These are phyloP conservation scores for Teratosphaeria pseudoeucalypti DNA, from an alignment of 2,329 filamentous ascomycete species.

Conservation along the genomic window DNA sequence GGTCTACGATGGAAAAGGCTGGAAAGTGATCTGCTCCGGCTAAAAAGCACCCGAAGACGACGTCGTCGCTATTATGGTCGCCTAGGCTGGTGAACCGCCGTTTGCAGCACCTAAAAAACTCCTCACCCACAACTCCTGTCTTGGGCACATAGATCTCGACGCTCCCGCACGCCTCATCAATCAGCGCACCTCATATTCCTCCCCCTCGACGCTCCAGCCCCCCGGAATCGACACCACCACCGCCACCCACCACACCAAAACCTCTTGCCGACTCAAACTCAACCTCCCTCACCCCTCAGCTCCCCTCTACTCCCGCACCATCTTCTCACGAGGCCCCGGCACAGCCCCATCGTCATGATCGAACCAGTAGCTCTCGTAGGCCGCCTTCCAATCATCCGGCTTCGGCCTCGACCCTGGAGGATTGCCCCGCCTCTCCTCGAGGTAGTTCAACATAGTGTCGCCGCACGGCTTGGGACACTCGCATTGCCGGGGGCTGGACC, in stretches of 20 bases:
- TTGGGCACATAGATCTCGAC: too few species aligned
- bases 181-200: not conserved
- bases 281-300: not conserved
- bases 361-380: not conserved
- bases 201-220: not conserved
- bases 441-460: not conserved
- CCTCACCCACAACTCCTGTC: too few species aligned
- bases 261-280: too few species aligned
- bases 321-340: not conserved
- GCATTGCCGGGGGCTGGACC: not conserved
- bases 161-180: too few species aligned
- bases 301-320: too few species aligned
- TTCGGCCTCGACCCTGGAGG: not conserved
- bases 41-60: too few species aligned
- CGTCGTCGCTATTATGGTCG: too few species aligned
- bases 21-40: too few species aligned
- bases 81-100: too few species aligned
- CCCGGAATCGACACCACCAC: not conserved
- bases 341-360: not conserved
- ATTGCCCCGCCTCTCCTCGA: too few species aligned
- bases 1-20: too few species aligned
- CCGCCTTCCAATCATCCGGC: not conserved
- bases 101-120: too few species aligned
- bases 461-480: not conserved
- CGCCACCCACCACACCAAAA: not conserved